Base-by-base conservation (phyloP, 495 filamentous ascomycete species). In the Aspergillus cavernicola region DNA sequence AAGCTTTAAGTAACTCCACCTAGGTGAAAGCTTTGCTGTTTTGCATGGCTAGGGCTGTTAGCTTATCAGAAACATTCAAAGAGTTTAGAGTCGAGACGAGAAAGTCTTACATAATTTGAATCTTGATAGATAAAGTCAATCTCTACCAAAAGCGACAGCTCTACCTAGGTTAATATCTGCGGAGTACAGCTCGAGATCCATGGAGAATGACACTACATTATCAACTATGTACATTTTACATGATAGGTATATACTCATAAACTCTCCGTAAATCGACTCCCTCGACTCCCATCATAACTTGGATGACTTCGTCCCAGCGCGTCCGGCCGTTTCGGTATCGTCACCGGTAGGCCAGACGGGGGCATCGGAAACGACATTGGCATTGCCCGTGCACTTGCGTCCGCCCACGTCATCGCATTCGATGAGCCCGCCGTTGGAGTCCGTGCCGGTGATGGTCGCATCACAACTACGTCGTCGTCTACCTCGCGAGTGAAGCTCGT, bases 231-330 rank as follows among this genome's bases (percentile, higher is more conserved):
- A 50, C 33, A 35, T 43, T n/a, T n/a, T 52, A 58, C 46, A 39
- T 39, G 46, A 39, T 46, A 46, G 13, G 19, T 53, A 53, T 43
- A 38, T 42, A 48, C 47, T 60, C 58, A 57, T 59, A 60, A 53
- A 59, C 69, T 71, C 58, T 83, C 80, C 31, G 78, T 78, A 57
- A 83, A 83, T 37, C 76, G 74, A 55, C 79, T 82, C 26, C 77
- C 66, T 49, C 78, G 70, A 55, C 78, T 81, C 20, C 80, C 79
- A 59, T 82, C 79, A 26, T 70, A 68, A 43, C 76, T 78, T 5
- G 77, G 72, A 68, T 76, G 72, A 53, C 77, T 82, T 39, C 80
- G 72, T 28, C 80, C 80, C n/a, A 83, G 43, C 35, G 66, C 64
- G 45, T 80, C 77, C 20, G 69, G 66, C 46, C 60, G 66, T 48